phyloP scores from a whole-genome alignment of 2,329 filamentous ascomycete genomes.

The Aureobasidium leucospermi region DNA sequence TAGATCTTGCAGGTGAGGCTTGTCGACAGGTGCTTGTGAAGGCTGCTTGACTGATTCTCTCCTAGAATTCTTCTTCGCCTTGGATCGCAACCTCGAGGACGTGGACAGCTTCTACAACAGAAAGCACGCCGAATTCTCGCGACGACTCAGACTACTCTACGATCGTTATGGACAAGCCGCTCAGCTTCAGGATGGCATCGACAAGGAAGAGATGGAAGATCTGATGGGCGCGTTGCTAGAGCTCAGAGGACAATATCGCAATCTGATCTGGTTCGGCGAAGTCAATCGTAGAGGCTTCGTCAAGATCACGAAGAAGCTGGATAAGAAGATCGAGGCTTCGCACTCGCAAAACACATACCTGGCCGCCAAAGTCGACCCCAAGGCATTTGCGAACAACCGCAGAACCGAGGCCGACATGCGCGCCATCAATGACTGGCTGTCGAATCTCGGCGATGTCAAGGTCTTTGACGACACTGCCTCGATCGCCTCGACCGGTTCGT shows the following conservation, averaged over 20 bases:
- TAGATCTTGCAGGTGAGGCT: conserved; percentile 81
- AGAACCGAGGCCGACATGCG: conserved; percentile 53
- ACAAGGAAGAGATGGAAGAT: conserved; percentile 85
- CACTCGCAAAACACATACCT: conserved; percentile 75
- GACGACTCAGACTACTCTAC: conserved; percentile 77
- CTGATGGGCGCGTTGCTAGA: conserved; percentile 85
- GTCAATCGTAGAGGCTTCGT: conserved; percentile 92
- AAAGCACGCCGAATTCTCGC: conserved; percentile 77
- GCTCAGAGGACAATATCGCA: conserved; percentile 76
- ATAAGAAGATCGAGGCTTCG: conserved; percentile 79
- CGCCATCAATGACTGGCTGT: conserved; percentile 85
- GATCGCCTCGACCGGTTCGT: conserved; percentile 58
- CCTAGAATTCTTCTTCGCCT: conserved; percentile 89
- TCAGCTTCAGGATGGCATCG: conserved; percentile 63
- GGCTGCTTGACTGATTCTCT: conserved; percentile 19
- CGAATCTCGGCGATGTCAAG: conserved; percentile 69
- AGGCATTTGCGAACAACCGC: conserved; percentile 74
- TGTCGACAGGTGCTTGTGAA: conserved; percentile 16
- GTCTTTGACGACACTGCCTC: conserved; percentile 68
- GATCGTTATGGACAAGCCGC: conserved; percentile 75
- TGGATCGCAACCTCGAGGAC: conserved; percentile 95
- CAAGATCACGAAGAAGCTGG: conserved; percentile 98
- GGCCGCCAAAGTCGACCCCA: conserved; percentile 81
- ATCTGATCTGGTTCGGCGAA: conserved; percentile 95
- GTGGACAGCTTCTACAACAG: conserved; percentile 97